Evolutionary conservation across 2,329 filamentous ascomycete genomes (phyloP).

Genomic region (Aspergillus udagawae): DNA sequence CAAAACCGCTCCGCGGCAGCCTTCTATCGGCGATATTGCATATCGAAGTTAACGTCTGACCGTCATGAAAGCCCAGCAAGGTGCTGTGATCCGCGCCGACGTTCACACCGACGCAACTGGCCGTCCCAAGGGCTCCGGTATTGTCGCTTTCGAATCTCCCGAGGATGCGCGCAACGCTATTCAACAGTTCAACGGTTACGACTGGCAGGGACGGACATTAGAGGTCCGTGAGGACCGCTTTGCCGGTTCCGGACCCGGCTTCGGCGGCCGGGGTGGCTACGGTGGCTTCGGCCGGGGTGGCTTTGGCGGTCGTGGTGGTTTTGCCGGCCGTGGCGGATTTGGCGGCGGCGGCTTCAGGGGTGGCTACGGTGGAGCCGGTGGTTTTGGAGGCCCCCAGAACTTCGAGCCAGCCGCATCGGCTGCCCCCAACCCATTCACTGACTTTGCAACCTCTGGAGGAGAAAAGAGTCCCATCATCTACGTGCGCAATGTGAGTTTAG

Average conservation of each 20-base stretch:
- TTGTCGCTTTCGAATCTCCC: constrained; percentile 91
- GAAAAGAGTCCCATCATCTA: constrained; percentile 84
- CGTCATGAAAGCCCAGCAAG: constrained; percentile 48
- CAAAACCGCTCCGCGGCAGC: constrained; percentile 9
- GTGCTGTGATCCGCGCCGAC: constrained; percentile 87
- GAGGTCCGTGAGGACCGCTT: constrained; percentile 97
- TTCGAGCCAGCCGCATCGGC: constrained; percentile 48
- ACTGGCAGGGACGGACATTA: constrained; percentile 90
- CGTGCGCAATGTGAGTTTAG: constrained; percentile 81
- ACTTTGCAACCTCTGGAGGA: constrained; percentile 80
- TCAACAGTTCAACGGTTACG: constrained; percentile 95
- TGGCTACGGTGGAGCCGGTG: constrained; percentile 52
- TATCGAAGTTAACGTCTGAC: constrained; percentile 26
- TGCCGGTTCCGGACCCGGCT: constrained; percentile 57
- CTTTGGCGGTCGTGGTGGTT: constrained; percentile 42
- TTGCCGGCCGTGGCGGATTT: constrained; percentile 51
- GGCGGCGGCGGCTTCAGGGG: constrained; percentile 48
- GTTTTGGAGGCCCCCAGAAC: constrained; percentile 27
- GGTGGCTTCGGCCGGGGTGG: constrained; percentile 42
- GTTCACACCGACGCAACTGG: constrained; percentile 90
- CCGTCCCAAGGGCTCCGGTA: constrained; percentile 91
- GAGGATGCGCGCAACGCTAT: constrained; percentile 96
- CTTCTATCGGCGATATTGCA: constrained; percentile 5
- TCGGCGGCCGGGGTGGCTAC: constrained; percentile 39
- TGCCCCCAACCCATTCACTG: constrained; percentile 82